Evolutionary conservation across 225 moss, liverwort and hornwort species (phyloP), one percentile per base, ranked within the genome.

Genomic region (Polytrichum commune): DNA sequence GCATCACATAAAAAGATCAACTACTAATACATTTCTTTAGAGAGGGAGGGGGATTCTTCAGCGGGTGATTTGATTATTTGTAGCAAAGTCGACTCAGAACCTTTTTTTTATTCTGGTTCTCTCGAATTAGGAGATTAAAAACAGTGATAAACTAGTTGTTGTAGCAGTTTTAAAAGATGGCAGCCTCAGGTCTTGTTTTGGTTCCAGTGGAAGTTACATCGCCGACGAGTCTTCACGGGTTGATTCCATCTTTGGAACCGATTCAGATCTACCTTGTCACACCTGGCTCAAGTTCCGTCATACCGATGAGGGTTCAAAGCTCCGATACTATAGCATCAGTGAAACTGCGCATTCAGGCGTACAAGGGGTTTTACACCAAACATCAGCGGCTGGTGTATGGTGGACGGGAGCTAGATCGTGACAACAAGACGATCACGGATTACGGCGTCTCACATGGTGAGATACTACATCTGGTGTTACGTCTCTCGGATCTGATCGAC

Each of bases 281-380:
- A 4, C 32, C 86, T 70, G 95, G 91, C 10, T 82, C 84, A 3
- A 79, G 87, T 67, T 67, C 77, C 56, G 76, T 87, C 18, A 85
- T 81, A 23, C 91, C 95, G 0, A 87, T 96, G 90, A 79, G 76
- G 5, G 85, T 96, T 25, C 62, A 87, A 27, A 84, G 79, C 53
- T 91, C 88, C 20, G 95, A 96, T 32, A 91, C 91, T 0, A 91
- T 96, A 20, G 91, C 91, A 8, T 96, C 91, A 18, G 93, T 96
- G 72, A 96, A 93, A 78, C 77, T 96, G 90, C 90, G 93, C 35
- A 96, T 93, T 7, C 91, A 90, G 29, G 85, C 86, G 18, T 87
- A 74, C 77, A 87, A 80, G 74, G 93, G 95, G 20, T 91, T 93
- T 54, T 91, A 86, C 67, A 89, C 87, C 24, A 90, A 83, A 66